These are phyloP conservation scores for Phytopythium sindhum DNA, from an alignment of 352 stramenopile species.

Conservation along the genomic window DNA sequence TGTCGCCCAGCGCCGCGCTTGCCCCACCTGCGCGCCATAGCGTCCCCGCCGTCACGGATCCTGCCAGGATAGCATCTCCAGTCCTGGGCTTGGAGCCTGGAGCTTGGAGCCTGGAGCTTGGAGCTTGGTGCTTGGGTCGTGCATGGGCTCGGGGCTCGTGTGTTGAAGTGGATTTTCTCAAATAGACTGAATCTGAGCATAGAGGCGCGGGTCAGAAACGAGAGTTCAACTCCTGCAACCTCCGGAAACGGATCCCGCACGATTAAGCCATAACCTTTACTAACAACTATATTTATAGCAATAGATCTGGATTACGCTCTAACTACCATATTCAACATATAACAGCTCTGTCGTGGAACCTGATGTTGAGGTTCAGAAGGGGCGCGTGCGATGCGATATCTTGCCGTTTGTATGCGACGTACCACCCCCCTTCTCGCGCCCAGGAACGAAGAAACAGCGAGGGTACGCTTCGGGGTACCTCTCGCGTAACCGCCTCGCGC, in stretches of 20 bases:
- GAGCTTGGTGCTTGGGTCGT: background rate
- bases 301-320: background rate
- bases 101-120: background rate
- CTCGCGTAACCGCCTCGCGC: background rate
- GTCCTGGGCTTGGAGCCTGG: background rate
- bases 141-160: background rate
- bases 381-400: background rate
- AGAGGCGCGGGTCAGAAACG: background rate
- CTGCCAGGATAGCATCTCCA: no score
- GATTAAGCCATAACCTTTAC: background rate
- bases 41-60: no score
- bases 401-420: background rate
- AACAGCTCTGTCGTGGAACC: background rate
- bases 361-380: background rate
- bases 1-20: constrained; percentile 18
- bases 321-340: background rate
- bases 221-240: constrained; percentile 3
- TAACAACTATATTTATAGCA: background rate
- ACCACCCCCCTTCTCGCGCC: background rate
- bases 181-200: background rate
- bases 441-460: no score
- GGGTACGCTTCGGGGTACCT: no score
- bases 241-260: background rate
- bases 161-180: constrained; percentile 7
- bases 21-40: constrained; percentile 10